phyloP scores from a whole-genome alignment of 768 basidiomycete genomes.

The Leucogyrophana mollusca region DNA sequence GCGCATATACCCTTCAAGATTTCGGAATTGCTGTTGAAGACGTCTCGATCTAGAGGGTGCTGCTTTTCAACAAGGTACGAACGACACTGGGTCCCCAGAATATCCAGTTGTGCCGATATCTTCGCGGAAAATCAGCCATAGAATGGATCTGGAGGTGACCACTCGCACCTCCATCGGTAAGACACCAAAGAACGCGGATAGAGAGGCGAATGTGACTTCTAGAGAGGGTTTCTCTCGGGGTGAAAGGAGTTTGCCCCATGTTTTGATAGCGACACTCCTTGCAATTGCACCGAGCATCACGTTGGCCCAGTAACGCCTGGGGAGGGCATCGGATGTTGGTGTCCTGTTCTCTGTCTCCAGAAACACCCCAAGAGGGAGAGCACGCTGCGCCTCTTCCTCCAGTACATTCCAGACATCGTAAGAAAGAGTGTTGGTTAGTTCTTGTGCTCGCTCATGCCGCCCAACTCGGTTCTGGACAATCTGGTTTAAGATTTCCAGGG shows the following conservation, averaged over 20 bases:
- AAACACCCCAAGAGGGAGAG: constrained; percentile 33
- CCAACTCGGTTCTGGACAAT: constrained; percentile 37
- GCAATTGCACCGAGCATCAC: constrained; percentile 43
- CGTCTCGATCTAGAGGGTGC: constrained; percentile 25
- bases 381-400: constrained; percentile 35
- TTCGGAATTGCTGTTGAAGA: constrained; percentile 31
- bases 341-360: constrained; percentile 9
- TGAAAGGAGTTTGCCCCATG: constrained; percentile 32
- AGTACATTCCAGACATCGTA: constrained; percentile 60
- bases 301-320: constrained; percentile 51
- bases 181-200: constrained; percentile 53
- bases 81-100: constrained; percentile 39
- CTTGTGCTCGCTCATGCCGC: constrained; percentile 38
- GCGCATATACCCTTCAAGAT: constrained; percentile 30
- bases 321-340: constrained; percentile 30
- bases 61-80: constrained; percentile 30
- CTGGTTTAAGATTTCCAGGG: constrained; percentile 38
- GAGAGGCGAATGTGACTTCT: constrained; percentile 44
- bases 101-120: constrained; percentile 40
- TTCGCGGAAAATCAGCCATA: constrained; percentile 16
- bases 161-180: constrained; percentile 40
- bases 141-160: background rate
- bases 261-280: constrained; percentile 37
- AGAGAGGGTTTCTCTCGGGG: constrained; percentile 26
- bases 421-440: constrained; percentile 37